A percentile compares a stretch with the other conserved stretches of the same genome.
Conservation (phyloP, 2,329 filamentous ascomycete genomes). For the Fusarium liriodendri region DNA sequence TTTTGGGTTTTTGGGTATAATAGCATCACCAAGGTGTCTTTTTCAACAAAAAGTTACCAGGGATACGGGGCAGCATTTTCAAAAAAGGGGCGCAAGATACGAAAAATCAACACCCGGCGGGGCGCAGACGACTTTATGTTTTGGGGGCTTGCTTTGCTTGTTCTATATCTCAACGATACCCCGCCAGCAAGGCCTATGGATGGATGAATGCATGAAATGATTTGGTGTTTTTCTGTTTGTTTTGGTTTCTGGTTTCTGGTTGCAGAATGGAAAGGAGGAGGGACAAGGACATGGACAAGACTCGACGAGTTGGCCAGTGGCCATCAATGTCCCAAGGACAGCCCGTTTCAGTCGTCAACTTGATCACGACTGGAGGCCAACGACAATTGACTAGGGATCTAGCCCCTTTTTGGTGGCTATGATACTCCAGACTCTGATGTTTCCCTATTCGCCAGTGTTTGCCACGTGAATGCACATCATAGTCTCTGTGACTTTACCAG, state of each 20-base stretch:
- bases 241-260: constrained; percentile 1
- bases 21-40: constrained; percentile 50
- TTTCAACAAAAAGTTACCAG: constrained; percentile 57
- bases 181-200: constrained; percentile 49
- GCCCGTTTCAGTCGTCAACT: background rate
- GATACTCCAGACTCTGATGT: constrained; percentile 6
- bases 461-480: background rate
- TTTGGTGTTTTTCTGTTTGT: constrained; percentile 23
- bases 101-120: constrained; percentile 39
- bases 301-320: background rate
- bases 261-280: constrained; percentile 8
- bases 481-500: background rate
- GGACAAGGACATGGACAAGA: constrained; percentile 1
- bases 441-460: background rate
- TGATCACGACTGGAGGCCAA: constrained; percentile 5
- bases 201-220: constrained; percentile 43
- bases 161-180: constrained; percentile 56
- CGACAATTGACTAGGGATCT: constrained; percentile 28
- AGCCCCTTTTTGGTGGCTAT: constrained; percentile 30
- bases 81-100: constrained; percentile 41
- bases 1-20: constrained; percentile 36
- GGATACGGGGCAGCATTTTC: constrained; percentile 43
- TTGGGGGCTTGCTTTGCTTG: constrained; percentile 49
- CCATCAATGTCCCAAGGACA: background rate
- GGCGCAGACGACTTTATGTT: constrained; percentile 46